Base-by-base conservation (phyloP, 176 grass and related monocot species). In the sorghum (Sorghum bicolor) region DNA sequence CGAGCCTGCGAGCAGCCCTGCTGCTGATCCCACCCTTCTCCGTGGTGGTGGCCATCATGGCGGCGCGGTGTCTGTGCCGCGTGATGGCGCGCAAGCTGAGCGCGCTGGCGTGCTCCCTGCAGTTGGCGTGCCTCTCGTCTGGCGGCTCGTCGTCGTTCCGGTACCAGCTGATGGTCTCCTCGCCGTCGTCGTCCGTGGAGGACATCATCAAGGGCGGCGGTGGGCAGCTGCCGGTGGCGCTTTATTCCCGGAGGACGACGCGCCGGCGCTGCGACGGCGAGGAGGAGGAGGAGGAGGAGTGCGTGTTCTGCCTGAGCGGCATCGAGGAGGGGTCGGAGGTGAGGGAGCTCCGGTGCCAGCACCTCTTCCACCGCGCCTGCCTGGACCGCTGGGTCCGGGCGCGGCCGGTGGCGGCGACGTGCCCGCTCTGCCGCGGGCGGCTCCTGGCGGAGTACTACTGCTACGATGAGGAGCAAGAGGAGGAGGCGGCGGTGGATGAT, bases 391-490 rank as follows among this genome's bases (percentile, higher is more conserved):
- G 93, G 93, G 75, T 76, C 62, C 20, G 22, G 45, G 70, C 78
- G 43, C 71, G 84, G 30, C 80, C 47, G 64, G 34, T 47, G 6
- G 65, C 82, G 8, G 79, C 88, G 4, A 88, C 83, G 13, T 92
- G 93, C 84, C 93, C 93, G 38, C 86, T 95, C 53, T 95, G 93
- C 76, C 93, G 93, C 55, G 73, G 78, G 83, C 70, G 71, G 6
- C 70, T 94, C 29, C 82, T 87, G 29, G 2, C 76, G 25, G 74
- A 10, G 22, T 25, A 69, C 11, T 19, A 4, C 43, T n/a, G 0
- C 3, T 52, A 13, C 8, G 52, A 8, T 1, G 65, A 20, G 2
- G 32, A 55, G 19, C 16, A 3, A 1, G 88, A 82, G 0, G 24
- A 62, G 4, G 87, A 86, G 22, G 63, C 80, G 7, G 32, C 6